Evolutionary conservation across 2,329 filamentous ascomycete genomes (phyloP).

Genomic region (Monilinia fructigena): DNA sequence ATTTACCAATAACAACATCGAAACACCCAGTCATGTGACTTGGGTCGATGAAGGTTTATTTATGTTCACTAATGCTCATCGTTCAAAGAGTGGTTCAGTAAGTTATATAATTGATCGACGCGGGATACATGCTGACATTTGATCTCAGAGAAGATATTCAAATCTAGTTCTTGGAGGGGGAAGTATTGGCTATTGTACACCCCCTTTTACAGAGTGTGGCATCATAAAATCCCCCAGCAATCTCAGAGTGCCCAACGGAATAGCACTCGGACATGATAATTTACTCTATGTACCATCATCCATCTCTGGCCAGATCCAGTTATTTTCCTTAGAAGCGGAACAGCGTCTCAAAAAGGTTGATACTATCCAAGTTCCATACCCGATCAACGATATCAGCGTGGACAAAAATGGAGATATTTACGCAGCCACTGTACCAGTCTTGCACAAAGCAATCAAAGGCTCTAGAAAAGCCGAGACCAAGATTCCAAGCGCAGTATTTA

Average conservation of each 20-base stretch:
- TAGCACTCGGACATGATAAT: slow-evolving; percentile 39
- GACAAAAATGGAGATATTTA: slow-evolving; percentile 42
- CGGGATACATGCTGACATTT: slow-evolving; percentile 20
- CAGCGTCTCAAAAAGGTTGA: slow-evolving; percentile 30
- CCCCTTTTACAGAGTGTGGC: slow-evolving; percentile 30
- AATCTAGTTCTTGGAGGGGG: slow-evolving; percentile 36
- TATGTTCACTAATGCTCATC: slow-evolving; percentile 43
- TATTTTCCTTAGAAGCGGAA: slow-evolving; percentile 25
- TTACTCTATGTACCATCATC: slow-evolving; percentile 41
- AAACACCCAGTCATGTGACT: slow-evolving; percentile 42
- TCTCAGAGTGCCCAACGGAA: slow-evolving; percentile 41
- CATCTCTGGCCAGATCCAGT: slow-evolving; percentile 19
- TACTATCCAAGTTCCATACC: slow-evolving; percentile 36
- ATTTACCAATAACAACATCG: slow-evolving; percentile 36
- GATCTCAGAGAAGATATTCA: slow-evolving; percentile 31
- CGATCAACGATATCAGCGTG: slow-evolving; percentile 42
- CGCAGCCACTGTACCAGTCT: slow-evolving; percentile 40
- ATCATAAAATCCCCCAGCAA: slow-evolving; percentile 33
- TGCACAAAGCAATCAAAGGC: slow-evolving; percentile 29
- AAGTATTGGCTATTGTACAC: slow-evolving; percentile 38
- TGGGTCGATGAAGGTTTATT: slow-evolving; percentile 41
- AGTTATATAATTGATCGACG: slow-evolving; percentile 1
- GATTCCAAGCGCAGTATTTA: slow-evolving; percentile 33
- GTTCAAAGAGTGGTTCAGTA: slow-evolving; percentile 34
- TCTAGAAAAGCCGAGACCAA: slow-evolving; percentile 32